Conservation (phyloP, 441 rosid species). For the Rhodomyrtus psidioides region DNA sequence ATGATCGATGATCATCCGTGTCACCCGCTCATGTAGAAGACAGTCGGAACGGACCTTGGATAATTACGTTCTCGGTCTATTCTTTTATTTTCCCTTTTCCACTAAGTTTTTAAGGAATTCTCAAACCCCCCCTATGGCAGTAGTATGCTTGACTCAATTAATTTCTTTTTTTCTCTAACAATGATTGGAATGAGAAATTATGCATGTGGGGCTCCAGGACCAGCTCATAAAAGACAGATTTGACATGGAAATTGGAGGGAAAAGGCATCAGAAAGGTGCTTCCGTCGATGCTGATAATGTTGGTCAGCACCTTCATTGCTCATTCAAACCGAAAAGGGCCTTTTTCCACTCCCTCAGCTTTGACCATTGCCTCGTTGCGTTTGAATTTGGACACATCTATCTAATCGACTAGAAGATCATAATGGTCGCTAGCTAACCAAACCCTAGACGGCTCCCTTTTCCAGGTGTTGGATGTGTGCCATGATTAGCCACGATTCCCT, state of each 20-base stretch:
- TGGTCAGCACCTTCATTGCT: neutral
- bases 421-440: neutral
- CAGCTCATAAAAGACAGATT: neutral
- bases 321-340: neutral
- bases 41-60: neutral
- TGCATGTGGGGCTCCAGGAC: neutral
- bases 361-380: neutral
- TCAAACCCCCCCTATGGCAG: neutral
- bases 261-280: neutral
- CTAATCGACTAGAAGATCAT: neutral
- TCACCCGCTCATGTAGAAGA: accelerated
- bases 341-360: neutral
- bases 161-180: neutral
- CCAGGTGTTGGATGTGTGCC: neutral
- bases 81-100: neutral
- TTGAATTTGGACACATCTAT: neutral
- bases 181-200: neutral
- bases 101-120: too few species aligned
- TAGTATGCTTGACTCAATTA: neutral
- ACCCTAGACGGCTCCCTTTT: neutral
- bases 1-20: neutral
- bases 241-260: neutral
- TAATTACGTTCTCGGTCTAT: neutral
- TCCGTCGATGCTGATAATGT: neutral
- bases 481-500: neutral